A percentile compares a stretch with the other conserved stretches of the same genome.
Conservation (phyloP, 179 eudicot species). For the Beta macrorhiza region DNA sequence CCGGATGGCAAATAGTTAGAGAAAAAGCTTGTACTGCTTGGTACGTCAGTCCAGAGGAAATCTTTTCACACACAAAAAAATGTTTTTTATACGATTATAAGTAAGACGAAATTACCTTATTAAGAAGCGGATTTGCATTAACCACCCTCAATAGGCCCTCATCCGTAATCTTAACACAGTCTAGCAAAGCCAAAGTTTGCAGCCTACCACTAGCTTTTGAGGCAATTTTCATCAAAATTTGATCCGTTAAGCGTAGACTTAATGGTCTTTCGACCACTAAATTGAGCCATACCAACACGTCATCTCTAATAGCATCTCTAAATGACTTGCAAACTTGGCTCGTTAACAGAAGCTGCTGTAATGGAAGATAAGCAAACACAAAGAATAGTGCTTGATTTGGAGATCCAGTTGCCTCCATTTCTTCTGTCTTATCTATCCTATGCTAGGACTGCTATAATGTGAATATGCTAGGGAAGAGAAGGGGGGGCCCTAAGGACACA, state of each 20-base stretch:
- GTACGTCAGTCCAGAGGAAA: no score
- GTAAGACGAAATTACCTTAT: slow-evolving; percentile 40
- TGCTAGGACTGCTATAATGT: background rate
- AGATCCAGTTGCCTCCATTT: slow-evolving; percentile 14
- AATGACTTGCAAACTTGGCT: slow-evolving; percentile 51
- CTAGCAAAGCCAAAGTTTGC: slow-evolving; percentile 44
- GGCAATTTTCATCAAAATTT: slow-evolving; percentile 36
- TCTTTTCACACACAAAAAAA: no score
- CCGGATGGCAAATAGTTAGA: no score
- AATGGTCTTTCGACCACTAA: slow-evolving; percentile 46
- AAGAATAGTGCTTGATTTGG: slow-evolving; percentile 58
- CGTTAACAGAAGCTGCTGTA: slow-evolving; percentile 50
- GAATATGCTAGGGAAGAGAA: no score
- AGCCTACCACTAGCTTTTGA: slow-evolving; percentile 55
- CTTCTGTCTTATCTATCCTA: background rate
- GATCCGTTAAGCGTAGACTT: slow-evolving; percentile 39
- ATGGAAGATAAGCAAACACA: slow-evolving; percentile 59
- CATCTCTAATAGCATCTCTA: slow-evolving; percentile 47
- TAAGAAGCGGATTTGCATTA: slow-evolving; percentile 46
- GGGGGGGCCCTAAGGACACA: no score
- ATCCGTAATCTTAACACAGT: slow-evolving; percentile 57
- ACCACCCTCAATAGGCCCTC: slow-evolving; percentile 46
- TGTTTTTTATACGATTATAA: no score
- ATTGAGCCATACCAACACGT: slow-evolving; percentile 58
- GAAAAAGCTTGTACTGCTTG: no score